Evolutionary conservation across 176 grass and related monocot species (phyloP), one percentile per base, ranked within the genome.

Genomic region (Avena atlantica): DNA sequence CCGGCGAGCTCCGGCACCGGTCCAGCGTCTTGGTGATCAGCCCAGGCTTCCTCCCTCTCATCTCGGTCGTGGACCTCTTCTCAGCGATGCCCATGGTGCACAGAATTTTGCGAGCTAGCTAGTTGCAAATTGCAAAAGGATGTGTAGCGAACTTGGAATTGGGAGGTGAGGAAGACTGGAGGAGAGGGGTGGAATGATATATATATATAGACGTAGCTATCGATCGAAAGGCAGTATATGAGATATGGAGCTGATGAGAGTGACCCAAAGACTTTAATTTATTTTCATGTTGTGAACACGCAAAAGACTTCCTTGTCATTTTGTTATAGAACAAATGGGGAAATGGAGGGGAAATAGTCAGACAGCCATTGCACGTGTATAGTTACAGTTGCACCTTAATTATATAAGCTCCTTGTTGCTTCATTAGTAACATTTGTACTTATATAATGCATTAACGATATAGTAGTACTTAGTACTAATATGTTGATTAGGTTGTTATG

Each of bases 21-120:
- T 80, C 85, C 78, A 94, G 45, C 8, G 85, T 91, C 87, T 91
- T 88, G 85, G 27, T 87, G 78, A 94, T 87, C 55, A 94, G 80
- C 9, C 84, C 27, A 0, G 72, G 12, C 82, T 87, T 91, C 62
- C 44, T 70, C 11, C 47, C 47, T 48, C 10, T 48, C 47, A 48
- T 48, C 47, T 48, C 47, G 48, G 12, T 53, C 1, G 6, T 3
- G 11, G 14, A n/a, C 61, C 67, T 81, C 86, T 81, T 86, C 44
- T 86, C 74, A 42, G 42, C 51, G 64, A 52, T 74, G 72, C 83
- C 48, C 83, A 53, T 29, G 49, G 27, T 37, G 15, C 16, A 69
- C 60, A 78, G 9, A 59, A 31, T 8, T 74, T 80, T 7, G 15
- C 4, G 53, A 14, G 15, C 29, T 69, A 44, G 12, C n/a, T 74